A percentile compares a stretch with the other conserved stretches of the same genome.
Evolutionary conservation across 1,284 basidiomycete species (phyloP).

Genomic region (Cystobasidium pallidum): DNA sequence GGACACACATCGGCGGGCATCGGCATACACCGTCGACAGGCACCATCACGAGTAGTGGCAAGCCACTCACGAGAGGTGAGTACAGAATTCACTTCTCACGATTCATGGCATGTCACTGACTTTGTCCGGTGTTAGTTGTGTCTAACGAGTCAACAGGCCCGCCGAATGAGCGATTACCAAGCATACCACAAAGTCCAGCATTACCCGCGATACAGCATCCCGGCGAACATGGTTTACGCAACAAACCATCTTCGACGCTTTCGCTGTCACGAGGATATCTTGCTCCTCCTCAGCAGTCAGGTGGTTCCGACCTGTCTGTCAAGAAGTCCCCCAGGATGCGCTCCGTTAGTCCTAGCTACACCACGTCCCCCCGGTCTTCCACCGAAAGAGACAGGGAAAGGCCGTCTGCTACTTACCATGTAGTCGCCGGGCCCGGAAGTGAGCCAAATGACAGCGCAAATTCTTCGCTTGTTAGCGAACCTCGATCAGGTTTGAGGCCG

Average conservation of each 20-base stretch:
- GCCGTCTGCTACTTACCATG: conserved; percentile 35
- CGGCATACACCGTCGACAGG: conserved; percentile 29
- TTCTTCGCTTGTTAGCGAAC: conserved; percentile 42
- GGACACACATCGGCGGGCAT: conserved; percentile 15
- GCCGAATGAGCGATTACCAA: background rate
- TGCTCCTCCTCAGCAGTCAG: conserved; percentile 27
- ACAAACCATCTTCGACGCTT: conserved; percentile 38
- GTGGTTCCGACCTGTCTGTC: conserved; percentile 33
- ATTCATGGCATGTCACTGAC: no score
- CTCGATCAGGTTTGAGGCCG: conserved; percentile 19
- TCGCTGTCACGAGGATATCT: conserved; percentile 19
- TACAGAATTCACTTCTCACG: no score
- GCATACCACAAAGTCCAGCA: conserved; percentile 18
- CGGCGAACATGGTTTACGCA: conserved; percentile 23
- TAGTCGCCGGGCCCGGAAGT: conserved; percentile 36
- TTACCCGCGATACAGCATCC: conserved; percentile 11
- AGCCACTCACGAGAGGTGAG: conserved; percentile 21
- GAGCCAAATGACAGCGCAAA: conserved; percentile 42
- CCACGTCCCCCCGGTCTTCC: conserved; percentile 30
- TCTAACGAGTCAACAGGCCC: conserved; percentile 4
- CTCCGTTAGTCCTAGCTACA: conserved; percentile 13
- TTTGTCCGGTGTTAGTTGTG: no score
- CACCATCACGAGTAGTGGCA: conserved; percentile 31
- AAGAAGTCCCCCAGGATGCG: conserved; percentile 28
- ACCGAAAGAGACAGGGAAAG: conserved; percentile 32